Conservation (phyloP, 352 stramenopile species). For the Globisporangium abappressorium region DNA sequence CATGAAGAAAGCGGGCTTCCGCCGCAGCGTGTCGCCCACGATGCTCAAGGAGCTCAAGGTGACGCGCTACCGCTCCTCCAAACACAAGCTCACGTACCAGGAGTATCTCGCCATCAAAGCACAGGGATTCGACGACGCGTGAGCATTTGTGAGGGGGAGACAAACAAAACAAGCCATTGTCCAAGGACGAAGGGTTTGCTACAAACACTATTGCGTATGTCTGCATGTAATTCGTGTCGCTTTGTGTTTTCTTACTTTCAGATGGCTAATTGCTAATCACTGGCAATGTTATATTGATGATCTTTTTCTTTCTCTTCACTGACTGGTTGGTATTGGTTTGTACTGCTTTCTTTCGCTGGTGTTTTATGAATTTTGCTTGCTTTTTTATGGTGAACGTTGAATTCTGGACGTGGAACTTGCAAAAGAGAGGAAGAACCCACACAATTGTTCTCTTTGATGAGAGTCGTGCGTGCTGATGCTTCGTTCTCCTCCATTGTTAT, state of each 20-base stretch:
- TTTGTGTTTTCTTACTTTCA: slow-evolving; percentile 1
- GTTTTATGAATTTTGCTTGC: neutral
- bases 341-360: neutral
- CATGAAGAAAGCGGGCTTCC: slow-evolving; percentile 77
- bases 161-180: neutral
- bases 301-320: slow-evolving; percentile 3
- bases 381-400: neutral
- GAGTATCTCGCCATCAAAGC: slow-evolving; percentile 74
- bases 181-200: neutral
- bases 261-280: neutral
- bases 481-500: neutral
- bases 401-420: neutral
- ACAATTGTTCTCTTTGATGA: neutral
- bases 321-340: neutral
- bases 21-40: slow-evolving; percentile 43
- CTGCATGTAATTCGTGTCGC: neutral
- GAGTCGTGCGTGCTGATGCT: neutral
- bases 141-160: neutral
- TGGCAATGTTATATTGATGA: slow-evolving; percentile 2
- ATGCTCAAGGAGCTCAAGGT: slow-evolving; percentile 68
- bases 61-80: slow-evolving; percentile 79
- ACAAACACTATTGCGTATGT: neutral
- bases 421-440: neutral
- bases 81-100: slow-evolving; percentile 79
- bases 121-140: slow-evolving; percentile 13